Evolutionary conservation across 192 early-diverging fungal genomes (phyloP).

Genomic region (Backusella parvicylindrica): DNA sequence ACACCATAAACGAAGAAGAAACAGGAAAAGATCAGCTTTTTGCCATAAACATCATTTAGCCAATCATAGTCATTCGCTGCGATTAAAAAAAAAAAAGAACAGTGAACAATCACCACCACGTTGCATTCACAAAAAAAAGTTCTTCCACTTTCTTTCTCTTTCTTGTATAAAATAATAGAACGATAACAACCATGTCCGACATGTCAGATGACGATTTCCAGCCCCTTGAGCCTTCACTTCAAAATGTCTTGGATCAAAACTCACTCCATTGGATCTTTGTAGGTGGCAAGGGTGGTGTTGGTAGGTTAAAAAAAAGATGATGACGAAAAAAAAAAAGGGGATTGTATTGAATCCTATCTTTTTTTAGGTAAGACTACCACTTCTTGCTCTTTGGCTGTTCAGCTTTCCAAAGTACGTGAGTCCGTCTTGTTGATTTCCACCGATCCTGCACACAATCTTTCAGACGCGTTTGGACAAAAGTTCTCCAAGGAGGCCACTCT

Average conservation of each 20-base stretch:
- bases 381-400: conserved; percentile 89
- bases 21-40: background rate
- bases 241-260: conserved; percentile 96
- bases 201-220: conserved; percentile 69
- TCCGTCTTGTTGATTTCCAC: conserved; percentile 97
- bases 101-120: background rate
- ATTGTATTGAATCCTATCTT: background rate
- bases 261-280: conserved; percentile 99
- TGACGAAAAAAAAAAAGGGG: background rate
- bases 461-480: conserved; percentile 99
- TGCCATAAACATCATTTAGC: background rate
- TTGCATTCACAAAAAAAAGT: background rate
- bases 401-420: conserved; percentile 86
- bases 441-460: conserved; percentile 99
- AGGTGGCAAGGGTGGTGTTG: conserved; percentile 99
- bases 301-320: conserved; percentile 46
- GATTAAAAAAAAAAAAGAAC: background rate
- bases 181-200: conserved; percentile 43
- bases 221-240: conserved; percentile 77
- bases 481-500: conserved; percentile 94
- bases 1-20: no score
- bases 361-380: conserved; percentile 63
- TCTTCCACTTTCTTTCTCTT: background rate
- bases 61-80: background rate
- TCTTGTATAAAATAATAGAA: background rate